Evolutionary conservation across 2,329 filamentous ascomycete species (phyloP).

Genomic region (Claviceps africana): DNA sequence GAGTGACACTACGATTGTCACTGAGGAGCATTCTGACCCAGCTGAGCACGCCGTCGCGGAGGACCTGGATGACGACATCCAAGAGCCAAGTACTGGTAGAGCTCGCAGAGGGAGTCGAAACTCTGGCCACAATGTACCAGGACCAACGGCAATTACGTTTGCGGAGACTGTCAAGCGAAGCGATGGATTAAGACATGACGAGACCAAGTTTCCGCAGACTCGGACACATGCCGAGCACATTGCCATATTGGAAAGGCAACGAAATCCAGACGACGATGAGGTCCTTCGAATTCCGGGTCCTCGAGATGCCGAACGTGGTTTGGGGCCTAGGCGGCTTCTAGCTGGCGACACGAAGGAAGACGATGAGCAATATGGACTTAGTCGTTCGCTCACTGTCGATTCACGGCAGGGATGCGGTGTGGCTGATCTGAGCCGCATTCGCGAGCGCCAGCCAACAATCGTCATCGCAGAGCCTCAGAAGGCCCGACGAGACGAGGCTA

Average conservation of each 20-base stretch:
- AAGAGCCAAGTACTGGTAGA: background rate
- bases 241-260: slow-evolving; percentile 73
- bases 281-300: slow-evolving; percentile 83
- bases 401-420: slow-evolving; percentile 12
- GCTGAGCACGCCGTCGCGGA: slow-evolving; percentile 4
- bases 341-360: slow-evolving; percentile 24
- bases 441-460: slow-evolving; percentile 39
- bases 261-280: slow-evolving; percentile 57
- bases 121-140: slow-evolving; percentile 3
- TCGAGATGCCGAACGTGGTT: slow-evolving; percentile 73
- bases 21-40: slow-evolving; percentile 10
- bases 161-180: slow-evolving; percentile 50
- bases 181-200: slow-evolving; percentile 37
- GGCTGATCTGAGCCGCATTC: slow-evolving; percentile 12
- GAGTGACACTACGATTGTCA: slow-evolving; percentile 24
- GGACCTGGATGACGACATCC: background rate
- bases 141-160: slow-evolving; percentile 43
- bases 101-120: background rate
- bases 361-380: slow-evolving; percentile 17
- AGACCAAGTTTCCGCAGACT: slow-evolving; percentile 35
- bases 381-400: slow-evolving; percentile 13
- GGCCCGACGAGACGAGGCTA: slow-evolving; percentile 21
- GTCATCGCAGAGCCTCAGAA: slow-evolving; percentile 51
- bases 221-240: slow-evolving; percentile 63
- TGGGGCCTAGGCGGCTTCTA: slow-evolving; percentile 46